A percentile compares a stretch with the other conserved stretches of the same genome.
phyloP scores from a whole-genome alignment of 2,329 filamentous ascomycete genomes.

The Cytospora piceae region DNA sequence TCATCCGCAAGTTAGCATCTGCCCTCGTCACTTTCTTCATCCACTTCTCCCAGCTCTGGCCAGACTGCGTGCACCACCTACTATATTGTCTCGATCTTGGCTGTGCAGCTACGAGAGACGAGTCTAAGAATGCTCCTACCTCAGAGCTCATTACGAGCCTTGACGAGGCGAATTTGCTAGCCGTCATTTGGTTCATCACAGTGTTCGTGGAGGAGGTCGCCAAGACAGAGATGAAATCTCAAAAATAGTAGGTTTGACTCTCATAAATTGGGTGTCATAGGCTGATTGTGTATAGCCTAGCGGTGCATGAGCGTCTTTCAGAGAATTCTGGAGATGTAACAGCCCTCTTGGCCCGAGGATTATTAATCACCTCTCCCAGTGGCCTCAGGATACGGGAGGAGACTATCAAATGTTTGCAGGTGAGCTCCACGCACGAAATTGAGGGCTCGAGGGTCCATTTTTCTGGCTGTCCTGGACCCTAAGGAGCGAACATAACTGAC shows the following conservation, averaged over 20 bases:
- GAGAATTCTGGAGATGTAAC: slow-evolving; percentile 47
- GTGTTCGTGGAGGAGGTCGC: slow-evolving; percentile 68
- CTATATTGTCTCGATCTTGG: slow-evolving; percentile 59
- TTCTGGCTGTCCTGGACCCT: background rate
- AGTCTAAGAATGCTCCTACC: slow-evolving; percentile 48
- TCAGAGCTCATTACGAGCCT: slow-evolving; percentile 51
- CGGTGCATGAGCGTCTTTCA: slow-evolving; percentile 45
- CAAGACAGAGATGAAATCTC: slow-evolving; percentile 66
- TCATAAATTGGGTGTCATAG: slow-evolving; percentile 36
- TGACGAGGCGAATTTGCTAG: slow-evolving; percentile 54
- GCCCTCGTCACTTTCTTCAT: slow-evolving; percentile 76
- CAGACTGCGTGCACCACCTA: slow-evolving; percentile 67
- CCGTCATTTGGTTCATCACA: slow-evolving; percentile 67
- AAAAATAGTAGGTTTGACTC: slow-evolving; percentile 54
- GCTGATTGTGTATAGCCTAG: slow-evolving; percentile 37
- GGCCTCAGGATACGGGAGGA: slow-evolving; percentile 51
- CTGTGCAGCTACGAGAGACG: slow-evolving; percentile 51
- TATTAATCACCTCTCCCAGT: slow-evolving; percentile 38
- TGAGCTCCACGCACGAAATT: slow-evolving; percentile 35
- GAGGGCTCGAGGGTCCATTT: background rate
- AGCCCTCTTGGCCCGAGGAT: slow-evolving; percentile 45
- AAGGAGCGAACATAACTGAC: slow-evolving; percentile 15
- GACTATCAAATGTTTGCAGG: slow-evolving; percentile 64
- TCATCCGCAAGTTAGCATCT: slow-evolving; percentile 76
- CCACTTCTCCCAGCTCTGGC: slow-evolving; percentile 70